Conservation (phyloP, 768 basidiomycete genomes). For the Mycena latifolia region DNA sequence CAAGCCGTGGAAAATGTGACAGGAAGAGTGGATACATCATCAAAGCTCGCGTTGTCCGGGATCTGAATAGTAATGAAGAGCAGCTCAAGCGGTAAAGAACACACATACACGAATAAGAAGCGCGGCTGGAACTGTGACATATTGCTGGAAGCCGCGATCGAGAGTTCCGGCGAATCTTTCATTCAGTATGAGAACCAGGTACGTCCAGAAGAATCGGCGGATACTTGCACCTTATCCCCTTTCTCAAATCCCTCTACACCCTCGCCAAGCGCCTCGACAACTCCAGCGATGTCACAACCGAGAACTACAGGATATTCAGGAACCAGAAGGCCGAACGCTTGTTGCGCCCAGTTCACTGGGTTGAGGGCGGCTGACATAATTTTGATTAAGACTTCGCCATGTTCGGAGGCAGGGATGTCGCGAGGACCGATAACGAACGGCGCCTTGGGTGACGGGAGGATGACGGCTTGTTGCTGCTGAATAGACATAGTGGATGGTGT, state of each 20-base stretch:
- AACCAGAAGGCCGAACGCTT: conserved; percentile 36
- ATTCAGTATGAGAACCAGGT: not conserved
- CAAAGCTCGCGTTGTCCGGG: conserved; percentile 27
- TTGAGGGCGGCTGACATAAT: conserved; percentile 44
- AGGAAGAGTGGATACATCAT: conserved; percentile 31
- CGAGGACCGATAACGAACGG: too few relatives aligned
- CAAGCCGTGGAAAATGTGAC: conserved; percentile 29
- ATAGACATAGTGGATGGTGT: too few relatives aligned
- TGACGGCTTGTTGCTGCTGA: not conserved
- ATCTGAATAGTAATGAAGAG: conserved; percentile 5
- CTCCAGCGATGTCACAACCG: conserved; percentile 47
- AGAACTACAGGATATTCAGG: conserved; percentile 41
- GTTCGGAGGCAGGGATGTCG: conserved; percentile 40
- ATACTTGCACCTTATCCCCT: conserved; percentile 48
- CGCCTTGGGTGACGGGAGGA: conserved; percentile 15
- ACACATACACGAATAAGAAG: not conserved
- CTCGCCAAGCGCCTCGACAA: conserved; percentile 48
- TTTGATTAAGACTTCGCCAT: conserved; percentile 46
- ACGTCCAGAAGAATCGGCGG: too few relatives aligned
- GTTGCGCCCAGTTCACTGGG: conserved; percentile 50
- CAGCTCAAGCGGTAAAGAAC: not conserved
- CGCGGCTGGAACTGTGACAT: too few relatives aligned
- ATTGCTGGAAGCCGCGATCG: conserved; percentile 40
- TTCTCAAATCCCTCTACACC: too few relatives aligned
- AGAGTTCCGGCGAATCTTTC: not conserved